These are phyloP conservation scores for Penicillium argentinense DNA, from an alignment of 495 filamentous ascomycete genomes.

Conservation along the genomic window DNA sequence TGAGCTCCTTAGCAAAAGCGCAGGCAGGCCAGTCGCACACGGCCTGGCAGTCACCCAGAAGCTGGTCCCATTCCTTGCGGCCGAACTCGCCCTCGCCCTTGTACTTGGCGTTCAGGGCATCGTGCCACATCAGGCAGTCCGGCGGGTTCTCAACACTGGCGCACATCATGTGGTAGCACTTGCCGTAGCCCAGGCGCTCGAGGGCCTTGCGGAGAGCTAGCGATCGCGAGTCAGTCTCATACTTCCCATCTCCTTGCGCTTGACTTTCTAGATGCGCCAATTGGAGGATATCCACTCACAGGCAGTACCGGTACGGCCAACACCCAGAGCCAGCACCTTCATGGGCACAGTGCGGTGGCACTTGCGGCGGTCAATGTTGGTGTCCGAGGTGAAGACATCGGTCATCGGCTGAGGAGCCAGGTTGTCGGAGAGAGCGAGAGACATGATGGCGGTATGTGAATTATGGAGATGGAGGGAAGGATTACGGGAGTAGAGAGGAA, in stretches of 20 bases:
- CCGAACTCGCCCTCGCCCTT: constrained; percentile 60
- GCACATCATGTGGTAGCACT: constrained; percentile 69
- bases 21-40: constrained; percentile 67
- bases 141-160: constrained; percentile 59
- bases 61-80: constrained; percentile 65
- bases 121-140: constrained; percentile 62
- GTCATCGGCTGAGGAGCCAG: constrained; percentile 45
- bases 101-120: constrained; percentile 65
- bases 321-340: constrained; percentile 62
- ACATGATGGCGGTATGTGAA: constrained; percentile 31
- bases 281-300: constrained; percentile 42
- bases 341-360: constrained; percentile 64
- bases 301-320: constrained; percentile 66
- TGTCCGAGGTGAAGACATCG: constrained; percentile 54
- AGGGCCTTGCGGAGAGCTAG: constrained; percentile 60
- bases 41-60: constrained; percentile 65
- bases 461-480: background rate
- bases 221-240: constrained; percentile 14
- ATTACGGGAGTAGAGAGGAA: constrained; percentile 3
- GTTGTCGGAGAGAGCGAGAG: constrained; percentile 44
- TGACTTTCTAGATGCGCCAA: background rate
- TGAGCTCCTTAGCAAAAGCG: constrained; percentile 65
- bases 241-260: background rate
- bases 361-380: constrained; percentile 61
- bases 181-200: constrained; percentile 57